A percentile compares a stretch with the other conserved stretches of the same genome.
phyloP scores from a whole-genome alignment of 345 rosid species.

The Arabidopsis arenosa region DNA sequence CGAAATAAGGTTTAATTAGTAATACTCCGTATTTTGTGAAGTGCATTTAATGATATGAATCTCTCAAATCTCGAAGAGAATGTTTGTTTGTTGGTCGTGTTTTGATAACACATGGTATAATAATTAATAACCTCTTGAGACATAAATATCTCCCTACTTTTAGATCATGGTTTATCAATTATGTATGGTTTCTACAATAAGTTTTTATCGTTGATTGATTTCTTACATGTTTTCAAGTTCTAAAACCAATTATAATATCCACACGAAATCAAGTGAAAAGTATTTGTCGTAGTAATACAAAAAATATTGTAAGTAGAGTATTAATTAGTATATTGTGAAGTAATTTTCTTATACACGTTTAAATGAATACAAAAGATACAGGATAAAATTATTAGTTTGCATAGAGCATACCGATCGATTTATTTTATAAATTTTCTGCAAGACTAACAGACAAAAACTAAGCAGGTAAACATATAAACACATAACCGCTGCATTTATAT shows the following conservation, averaged over 20 bases:
- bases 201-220: not conserved
- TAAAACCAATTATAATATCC: not conserved
- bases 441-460: not conserved
- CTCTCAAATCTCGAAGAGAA: conserved; percentile 45
- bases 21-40: not conserved
- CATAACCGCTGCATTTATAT: not conserved
- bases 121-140: conserved; percentile 25
- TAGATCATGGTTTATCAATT: not conserved
- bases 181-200: not conserved
- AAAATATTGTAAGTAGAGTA: not conserved
- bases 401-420: not conserved
- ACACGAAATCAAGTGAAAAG: not conserved
- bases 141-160: conserved; percentile 30
- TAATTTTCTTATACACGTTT: not conserved
- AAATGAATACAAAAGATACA: not conserved
- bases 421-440: not conserved
- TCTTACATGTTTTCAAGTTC: not conserved
- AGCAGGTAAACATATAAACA: not conserved
- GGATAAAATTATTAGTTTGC: not conserved
- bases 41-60: conserved; percentile 43
- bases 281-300: not conserved
- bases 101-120: conserved; percentile 21
- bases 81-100: conserved; percentile 46
- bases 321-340: not conserved
- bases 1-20: conserved; percentile 17